phyloP scores from a whole-genome alignment of 2,329 filamentous ascomycete species.

The Sporothrix brunneoviolacea region DNA sequence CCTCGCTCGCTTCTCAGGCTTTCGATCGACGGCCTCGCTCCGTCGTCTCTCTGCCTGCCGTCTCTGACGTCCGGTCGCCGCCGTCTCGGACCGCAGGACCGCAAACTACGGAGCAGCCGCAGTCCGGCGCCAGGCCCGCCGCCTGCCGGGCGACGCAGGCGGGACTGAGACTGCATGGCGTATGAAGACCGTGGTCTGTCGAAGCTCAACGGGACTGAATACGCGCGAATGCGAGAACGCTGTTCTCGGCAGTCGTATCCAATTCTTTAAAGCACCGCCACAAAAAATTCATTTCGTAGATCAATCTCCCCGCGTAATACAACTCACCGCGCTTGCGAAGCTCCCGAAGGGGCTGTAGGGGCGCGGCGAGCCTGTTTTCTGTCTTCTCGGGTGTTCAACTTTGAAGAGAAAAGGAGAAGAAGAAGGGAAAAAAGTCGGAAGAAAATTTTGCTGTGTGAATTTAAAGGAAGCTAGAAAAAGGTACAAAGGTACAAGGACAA shows the following conservation, averaged over 20 bases:
- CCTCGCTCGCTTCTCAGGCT: too few relatives aligned
- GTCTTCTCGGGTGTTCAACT: conserved; percentile 50
- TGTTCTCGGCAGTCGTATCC: conserved; percentile 32
- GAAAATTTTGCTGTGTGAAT: neutral
- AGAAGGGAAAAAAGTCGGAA: conserved; percentile 21
- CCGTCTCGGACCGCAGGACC: too few relatives aligned
- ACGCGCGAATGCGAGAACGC: conserved; percentile 38
- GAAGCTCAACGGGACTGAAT: conserved; percentile 59
- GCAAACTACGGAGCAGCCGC: too few relatives aligned
- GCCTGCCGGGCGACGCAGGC: too few relatives aligned
- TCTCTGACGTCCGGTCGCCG: too few relatives aligned
- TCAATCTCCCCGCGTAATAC: conserved; percentile 53
- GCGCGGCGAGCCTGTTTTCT: conserved; percentile 46
- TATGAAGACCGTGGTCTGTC: conserved; percentile 32
- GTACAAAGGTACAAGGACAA: neutral
- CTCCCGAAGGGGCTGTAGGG: conserved; percentile 30
- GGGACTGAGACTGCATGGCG: too few relatives aligned
- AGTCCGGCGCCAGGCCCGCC: too few relatives aligned
- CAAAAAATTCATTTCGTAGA: conserved; percentile 23
- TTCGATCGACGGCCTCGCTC: too few relatives aligned
- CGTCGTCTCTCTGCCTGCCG: too few relatives aligned
- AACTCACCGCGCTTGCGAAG: conserved; percentile 38
- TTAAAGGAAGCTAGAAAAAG: neutral
- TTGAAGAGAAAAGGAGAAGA: conserved; percentile 37
- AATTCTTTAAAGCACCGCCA: conserved; percentile 58